phyloP scores from a whole-genome alignment of 164 flowering plant species.

The Chimonanthus praecox region DNA sequence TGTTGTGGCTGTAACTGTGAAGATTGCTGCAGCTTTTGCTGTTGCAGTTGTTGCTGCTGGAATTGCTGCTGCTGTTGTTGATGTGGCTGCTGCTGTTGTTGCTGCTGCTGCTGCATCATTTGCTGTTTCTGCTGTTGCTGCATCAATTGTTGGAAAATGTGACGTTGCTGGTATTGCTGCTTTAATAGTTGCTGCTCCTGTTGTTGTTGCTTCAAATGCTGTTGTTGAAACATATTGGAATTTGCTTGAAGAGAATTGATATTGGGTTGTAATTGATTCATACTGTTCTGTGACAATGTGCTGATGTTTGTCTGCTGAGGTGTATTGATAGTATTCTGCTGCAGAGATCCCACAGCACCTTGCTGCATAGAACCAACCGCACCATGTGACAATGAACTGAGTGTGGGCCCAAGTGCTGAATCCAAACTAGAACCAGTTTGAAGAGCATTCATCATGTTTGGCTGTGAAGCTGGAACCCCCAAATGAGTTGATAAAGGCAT shows the following conservation, averaged over 20 bases:
- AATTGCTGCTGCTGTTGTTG: slow-evolving; percentile 7
- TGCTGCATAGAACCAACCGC: slow-evolving; percentile 26
- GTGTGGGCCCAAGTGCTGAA: slow-evolving; percentile 55
- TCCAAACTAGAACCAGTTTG: slow-evolving; percentile 57
- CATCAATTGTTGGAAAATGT: slow-evolving; percentile 42
- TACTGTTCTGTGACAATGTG: slow-evolving; percentile 45
- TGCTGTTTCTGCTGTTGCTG: slow-evolving; percentile 50
- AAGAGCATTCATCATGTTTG: slow-evolving; percentile 42
- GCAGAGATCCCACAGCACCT: slow-evolving; percentile 23
- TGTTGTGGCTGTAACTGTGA: slow-evolving; percentile 49
- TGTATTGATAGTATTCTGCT: slow-evolving; percentile 47
- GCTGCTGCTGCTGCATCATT: slow-evolving; percentile 39
- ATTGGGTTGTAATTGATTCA: slow-evolving; percentile 45
- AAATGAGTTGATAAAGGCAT: slow-evolving; percentile 34
- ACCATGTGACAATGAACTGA: slow-evolving; percentile 53
- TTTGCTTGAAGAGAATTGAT: slow-evolving; percentile 42
- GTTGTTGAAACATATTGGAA: slow-evolving; percentile 49
- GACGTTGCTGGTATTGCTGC: slow-evolving; percentile 43
- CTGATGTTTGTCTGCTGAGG: slow-evolving; percentile 50
- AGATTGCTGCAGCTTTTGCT: slow-evolving; percentile 41
- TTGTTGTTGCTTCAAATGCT: slow-evolving; percentile 6
- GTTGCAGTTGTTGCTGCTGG: slow-evolving; percentile 2
- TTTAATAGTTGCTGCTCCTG: slow-evolving; percentile 20
- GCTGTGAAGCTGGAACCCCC: slow-evolving; percentile 40
- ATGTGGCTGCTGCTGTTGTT: slow-evolving; percentile 16